phyloP scores from a whole-genome alignment of 2,329 filamentous ascomycete genomes.

The Colletotrichum sidae region DNA sequence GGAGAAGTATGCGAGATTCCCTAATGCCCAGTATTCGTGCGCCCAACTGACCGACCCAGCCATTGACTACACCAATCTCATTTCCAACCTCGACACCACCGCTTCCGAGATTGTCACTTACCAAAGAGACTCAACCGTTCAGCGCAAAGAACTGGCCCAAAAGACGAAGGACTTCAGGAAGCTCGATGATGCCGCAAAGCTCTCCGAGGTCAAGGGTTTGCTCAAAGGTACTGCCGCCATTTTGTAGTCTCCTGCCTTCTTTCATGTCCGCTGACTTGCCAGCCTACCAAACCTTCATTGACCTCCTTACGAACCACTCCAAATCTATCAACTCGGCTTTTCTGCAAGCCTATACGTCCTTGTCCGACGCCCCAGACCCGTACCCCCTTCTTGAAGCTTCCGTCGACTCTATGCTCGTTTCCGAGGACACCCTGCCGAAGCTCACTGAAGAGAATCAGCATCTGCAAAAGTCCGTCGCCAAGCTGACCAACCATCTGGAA shows the following conservation, averaged over 20 bases:
- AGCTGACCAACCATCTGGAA: slow-evolving; percentile 84
- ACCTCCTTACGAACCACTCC: slow-evolving; percentile 94
- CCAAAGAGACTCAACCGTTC: slow-evolving; percentile 94
- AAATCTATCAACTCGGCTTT: slow-evolving; percentile 95
- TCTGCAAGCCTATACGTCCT: slow-evolving; percentile 88
- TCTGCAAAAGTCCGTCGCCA: slow-evolving; percentile 81
- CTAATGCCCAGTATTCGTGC: background rate
- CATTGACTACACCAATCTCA: slow-evolving; percentile 86
- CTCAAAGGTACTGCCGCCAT: slow-evolving; percentile 72
- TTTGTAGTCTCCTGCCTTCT: background rate
- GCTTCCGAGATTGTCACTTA: slow-evolving; percentile 95
- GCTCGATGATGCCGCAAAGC: slow-evolving; percentile 87
- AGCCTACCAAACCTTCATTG: slow-evolving; percentile 98
- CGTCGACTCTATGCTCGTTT: slow-evolving; percentile 90
- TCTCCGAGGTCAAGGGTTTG: slow-evolving; percentile 88
- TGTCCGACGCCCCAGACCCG: slow-evolving; percentile 96
- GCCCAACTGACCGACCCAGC: slow-evolving; percentile 61
- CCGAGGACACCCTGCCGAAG: slow-evolving; percentile 92
- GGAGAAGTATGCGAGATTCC: slow-evolving; percentile 76
- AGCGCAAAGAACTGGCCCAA: slow-evolving; percentile 96
- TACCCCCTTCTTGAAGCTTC: slow-evolving; percentile 97
- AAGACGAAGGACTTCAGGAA: slow-evolving; percentile 99
- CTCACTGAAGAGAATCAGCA: slow-evolving; percentile 89
- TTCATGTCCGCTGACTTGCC: slow-evolving; percentile 1
- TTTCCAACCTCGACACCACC: slow-evolving; percentile 88